Evolutionary conservation across 2,329 filamentous ascomycete genomes (phyloP).

Genomic region (Colletotrichum brevisporum): DNA sequence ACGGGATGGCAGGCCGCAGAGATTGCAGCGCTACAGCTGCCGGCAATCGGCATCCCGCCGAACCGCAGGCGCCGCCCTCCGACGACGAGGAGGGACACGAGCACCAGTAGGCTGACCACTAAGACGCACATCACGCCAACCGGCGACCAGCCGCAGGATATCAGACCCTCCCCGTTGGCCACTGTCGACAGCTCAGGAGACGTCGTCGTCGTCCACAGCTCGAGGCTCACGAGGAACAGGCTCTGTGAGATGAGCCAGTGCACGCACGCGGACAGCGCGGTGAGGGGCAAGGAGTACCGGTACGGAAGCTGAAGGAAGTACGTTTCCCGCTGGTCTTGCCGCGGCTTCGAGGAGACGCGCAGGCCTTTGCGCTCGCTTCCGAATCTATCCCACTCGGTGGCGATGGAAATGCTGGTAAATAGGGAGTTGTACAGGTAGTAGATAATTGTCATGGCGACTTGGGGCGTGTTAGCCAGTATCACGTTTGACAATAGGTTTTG

Average conservation of each 20-base stretch:
- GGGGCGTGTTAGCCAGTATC: not conserved
- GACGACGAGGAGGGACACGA: not conserved
- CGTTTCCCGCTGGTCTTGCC: not conserved
- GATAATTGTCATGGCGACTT: not conserved
- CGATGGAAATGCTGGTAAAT: not conserved
- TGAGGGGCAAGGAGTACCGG: not conserved
- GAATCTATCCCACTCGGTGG: not conserved
- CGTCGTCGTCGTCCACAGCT: not conserved
- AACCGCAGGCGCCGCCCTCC: not conserved
- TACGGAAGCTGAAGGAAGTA: conserved; percentile 4
- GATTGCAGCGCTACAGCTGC: conserved; percentile 1
- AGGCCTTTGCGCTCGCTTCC: not conserved
- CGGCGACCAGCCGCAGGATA: not conserved
- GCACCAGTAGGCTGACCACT: not conserved
- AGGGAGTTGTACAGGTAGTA: conserved; percentile 19
- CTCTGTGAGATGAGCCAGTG: conserved; percentile 13
- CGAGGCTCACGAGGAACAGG: not conserved
- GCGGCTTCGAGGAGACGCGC: not conserved
- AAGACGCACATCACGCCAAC: not conserved
- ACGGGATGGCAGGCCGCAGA: not conserved
- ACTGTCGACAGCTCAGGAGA: not conserved
- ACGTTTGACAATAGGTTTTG: not conserved
- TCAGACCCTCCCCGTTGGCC: too few species aligned
- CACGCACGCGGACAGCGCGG: rapidly evolving
- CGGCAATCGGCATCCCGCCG: not conserved